Evolutionary conservation across 2,329 filamentous ascomycete genomes (phyloP), one percentile per base, ranked within the genome.

Genomic region (Tolypocladium album): DNA sequence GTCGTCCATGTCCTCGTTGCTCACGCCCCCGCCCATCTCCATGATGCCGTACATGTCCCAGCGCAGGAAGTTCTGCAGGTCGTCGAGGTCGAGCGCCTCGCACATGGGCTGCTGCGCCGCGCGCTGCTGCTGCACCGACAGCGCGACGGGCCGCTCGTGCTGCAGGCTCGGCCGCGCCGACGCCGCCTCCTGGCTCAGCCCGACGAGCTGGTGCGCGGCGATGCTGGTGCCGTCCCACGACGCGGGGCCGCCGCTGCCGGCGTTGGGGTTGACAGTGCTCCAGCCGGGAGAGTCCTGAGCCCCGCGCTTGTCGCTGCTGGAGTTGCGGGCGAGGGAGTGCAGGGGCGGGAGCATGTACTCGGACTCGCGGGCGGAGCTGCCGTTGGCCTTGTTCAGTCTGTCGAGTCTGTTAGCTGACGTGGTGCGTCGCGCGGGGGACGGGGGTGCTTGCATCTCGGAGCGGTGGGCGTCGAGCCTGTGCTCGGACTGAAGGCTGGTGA

Each of bases 31-130:
- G 39, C 71, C 72, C 68, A 75, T 72, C 61, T 75, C 74, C 70
- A 75, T 74, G 42, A 75, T 73, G 24, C 73, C 73, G 56, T 74
- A 73, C 70, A 75, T 72, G 58, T 76, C 74, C 74, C 74, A 75
- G 6, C 72, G 72, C 57, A 75, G 58, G 47, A 74, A 75, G 60
- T 70, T 74, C 58, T 75, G 72, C 60, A 76, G 59, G 60, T 76
- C 74, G 36, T 72, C 72, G 13, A 75, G 63, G 58, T 75, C 74
- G 4, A 76, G 68, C 34, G 69, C 70, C 36, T 74, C 68, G 27
- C 70, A 69, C 71, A 74, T 73, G 20, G 67, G 64, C 20, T 68
- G 63, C 22, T 64, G 59, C n/a, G 64, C 55, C 17, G 63, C 57
- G 7, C 65, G 64, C 22, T 31, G 34, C 38, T 40, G 56, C 45